Evolutionary conservation across 371 early-diverging fungal genomes (phyloP).

Genomic region (Quaeritorhiza haematococci): DNA sequence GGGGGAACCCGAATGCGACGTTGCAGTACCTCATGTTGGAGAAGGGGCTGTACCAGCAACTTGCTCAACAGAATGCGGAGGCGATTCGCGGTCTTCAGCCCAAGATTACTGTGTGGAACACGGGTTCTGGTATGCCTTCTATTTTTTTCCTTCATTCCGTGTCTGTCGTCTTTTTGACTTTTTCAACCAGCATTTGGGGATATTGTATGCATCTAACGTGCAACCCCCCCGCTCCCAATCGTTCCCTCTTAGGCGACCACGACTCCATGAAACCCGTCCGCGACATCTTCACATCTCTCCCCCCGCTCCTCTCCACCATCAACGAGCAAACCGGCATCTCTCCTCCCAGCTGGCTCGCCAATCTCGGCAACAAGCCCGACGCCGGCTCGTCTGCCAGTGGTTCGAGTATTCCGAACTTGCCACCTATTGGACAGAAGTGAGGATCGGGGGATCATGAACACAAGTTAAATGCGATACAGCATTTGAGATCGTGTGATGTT

Average conservation of each 20-base stretch:
- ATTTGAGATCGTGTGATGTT: not conserved
- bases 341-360: slow-evolving; percentile 36
- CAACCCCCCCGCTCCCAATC: not conserved
- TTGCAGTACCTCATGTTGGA: slow-evolving; percentile 51
- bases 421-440: no score
- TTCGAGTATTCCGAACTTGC: no score
- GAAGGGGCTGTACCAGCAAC: slow-evolving; percentile 37
- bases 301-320: slow-evolving; percentile 41
- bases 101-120: slow-evolving; percentile 54
- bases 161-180: no score
- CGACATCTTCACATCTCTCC: slow-evolving; percentile 38
- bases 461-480: not conserved
- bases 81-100: slow-evolving; percentile 49
- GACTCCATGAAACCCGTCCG: slow-evolving; percentile 32
- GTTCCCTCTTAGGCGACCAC: slow-evolving; percentile 1
- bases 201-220: slow-evolving; percentile 2
- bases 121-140: no score
- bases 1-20: slow-evolving; percentile 22
- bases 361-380: slow-evolving; percentile 3
- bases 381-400: not conserved
- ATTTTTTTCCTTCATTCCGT: no score
- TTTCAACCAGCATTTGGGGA: not conserved
- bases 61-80: slow-evolving; percentile 46
- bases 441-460: no score
- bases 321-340: slow-evolving; percentile 47